Evolutionary conservation across 257 asterid species (phyloP), one percentile per base, ranked within the genome.

Genomic region (Jacaranda copaia): DNA sequence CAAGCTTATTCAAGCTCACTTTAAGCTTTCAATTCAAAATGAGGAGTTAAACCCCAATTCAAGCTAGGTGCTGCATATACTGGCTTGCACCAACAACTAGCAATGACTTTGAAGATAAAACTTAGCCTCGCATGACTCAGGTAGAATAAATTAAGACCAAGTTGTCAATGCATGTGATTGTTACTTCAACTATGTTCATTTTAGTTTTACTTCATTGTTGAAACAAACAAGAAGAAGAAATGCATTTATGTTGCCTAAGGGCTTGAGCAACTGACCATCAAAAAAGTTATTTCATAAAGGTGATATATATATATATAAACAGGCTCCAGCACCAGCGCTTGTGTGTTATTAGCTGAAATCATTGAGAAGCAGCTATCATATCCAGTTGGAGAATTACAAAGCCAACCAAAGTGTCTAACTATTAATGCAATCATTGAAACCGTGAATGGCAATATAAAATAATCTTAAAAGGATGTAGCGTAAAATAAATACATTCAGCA

Each of bases 401-500:
- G n/a, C 36, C 6, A 1, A 74, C 32, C 15, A 57, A 18, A 52
- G 20, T n/a, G 42, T 8, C 15, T 19, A 19, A 20, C 52, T 20
- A 59, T 13, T 48, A 16, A 14, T n/a, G 32, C 36, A 39, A 8
- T 42, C 6, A 10, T 8, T 3, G 18, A 65, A 58, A 12, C 46
- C 6, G 1, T 43, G n/a, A 32, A 46, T 13, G 3, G 35, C 53
- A 57, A 73, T 11, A 51, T 25, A n/a, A 57, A 51, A 25, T 12
- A 55, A 57, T 72, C 10, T 32, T 10, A 13, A 32, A 4, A 20
- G 18, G 38, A 3, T 1, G 46, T 8, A 42, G 46, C 6, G 5
- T 42, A 70, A 32, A 32, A 25, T 39, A 76, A 58, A 62, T 60
- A 38, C 9, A 16, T 63, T 53, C 61, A 67, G 45, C 49, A 73